Base-by-base conservation (phyloP, 257 asterid species). In the Solanum paucissectum region DNA sequence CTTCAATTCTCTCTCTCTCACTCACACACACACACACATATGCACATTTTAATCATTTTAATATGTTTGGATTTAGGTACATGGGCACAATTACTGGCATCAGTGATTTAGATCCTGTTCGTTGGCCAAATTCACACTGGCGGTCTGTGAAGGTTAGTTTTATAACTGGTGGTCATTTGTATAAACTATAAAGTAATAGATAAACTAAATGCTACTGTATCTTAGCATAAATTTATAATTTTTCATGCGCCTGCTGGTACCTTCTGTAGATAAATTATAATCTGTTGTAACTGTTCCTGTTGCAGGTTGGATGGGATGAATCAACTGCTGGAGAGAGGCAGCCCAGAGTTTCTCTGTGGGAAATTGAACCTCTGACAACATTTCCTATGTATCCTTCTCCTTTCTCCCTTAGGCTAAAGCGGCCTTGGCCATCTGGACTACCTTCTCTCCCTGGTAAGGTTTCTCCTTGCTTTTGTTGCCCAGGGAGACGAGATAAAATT, bases 261-360 rank as follows among this genome's bases (percentile, higher is more conserved):
- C 68, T 82, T 82, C 25, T 2, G 86, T 32, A 12, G 49, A 82
- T 81, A 46, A 81, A 40, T 49, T 82, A 82, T 44, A 0, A 27
- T 81, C 85, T 81, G 29, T 10, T 32, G 86, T 6, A 52, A 32
- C 46, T 82, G 71, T 16, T 49, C 85, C 86, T 82, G 32, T 49
- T 82, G 91, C 93, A 96, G 99, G 98, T 96, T 49, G 99, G 99
- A 55, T 95, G 99, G 99, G 99, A 96, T 90, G 99, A 96, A 90
- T 96, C 99, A 87, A 96, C 98, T 85, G 98, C 99, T 12, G 98
- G 98, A 69, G 99, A 96, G 90, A 94, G 98, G 92, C 99, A 95
- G 88, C 99, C 97, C 10, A 92, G 98, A 89, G 99, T 95, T 87
- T 96, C 99, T 40, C 87, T 96, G 89, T 96, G 99, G 99, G 99